Evolutionary conservation across 495 filamentous ascomycete species (phyloP), one percentile per base, ranked within the genome.

Genomic region (Penicillium samsonianum): DNA sequence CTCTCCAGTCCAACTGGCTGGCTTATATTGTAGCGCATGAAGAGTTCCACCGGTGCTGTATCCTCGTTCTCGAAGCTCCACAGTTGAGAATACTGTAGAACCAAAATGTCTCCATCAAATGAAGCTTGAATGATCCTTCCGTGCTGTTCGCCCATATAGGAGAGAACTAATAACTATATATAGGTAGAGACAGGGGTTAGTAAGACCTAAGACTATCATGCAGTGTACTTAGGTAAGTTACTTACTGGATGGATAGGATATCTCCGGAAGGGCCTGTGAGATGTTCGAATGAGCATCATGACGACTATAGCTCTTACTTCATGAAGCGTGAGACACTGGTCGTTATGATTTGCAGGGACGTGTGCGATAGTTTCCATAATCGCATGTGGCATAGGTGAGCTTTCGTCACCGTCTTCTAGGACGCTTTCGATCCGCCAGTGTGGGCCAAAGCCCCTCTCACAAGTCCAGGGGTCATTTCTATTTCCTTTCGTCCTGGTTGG

Each of bases 111-210:
- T 23, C 58, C 52, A 33, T 22, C 37, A 48, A 10, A 31, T 31
- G 48, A 51, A 11, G 53, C 48, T 20, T 62, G 58, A 23, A 57
- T 47, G 20, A 65, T 65, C 12, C 55, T 58, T 12, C 51, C 59
- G 14, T 59, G 41, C 10, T 26, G 49, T 0, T 47, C 28, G 6
- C 57, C 57, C 16, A 45, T 41, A 17, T 52, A 62, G 5, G 55
- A 50, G 4, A 62, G 28, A 41, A 50, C n/a, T 73, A 82, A 65
- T 64, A 81, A 63, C 79, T 80, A 71, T 33, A 54, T 10, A 28
- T 25, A 25, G 23, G 23, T 43, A 43, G 41, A 43, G 41, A 43
- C 8, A 43, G 17, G 41, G 41, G 41, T 43, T 23, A 43, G 41
- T 22, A 43, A 19, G 41, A 46, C 20, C 72, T 81, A 65, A n/a